Evolutionary conservation across 768 basidiomycete species (phyloP), one percentile per base, ranked within the genome.

Genomic region (Lyophyllum shimeji): DNA sequence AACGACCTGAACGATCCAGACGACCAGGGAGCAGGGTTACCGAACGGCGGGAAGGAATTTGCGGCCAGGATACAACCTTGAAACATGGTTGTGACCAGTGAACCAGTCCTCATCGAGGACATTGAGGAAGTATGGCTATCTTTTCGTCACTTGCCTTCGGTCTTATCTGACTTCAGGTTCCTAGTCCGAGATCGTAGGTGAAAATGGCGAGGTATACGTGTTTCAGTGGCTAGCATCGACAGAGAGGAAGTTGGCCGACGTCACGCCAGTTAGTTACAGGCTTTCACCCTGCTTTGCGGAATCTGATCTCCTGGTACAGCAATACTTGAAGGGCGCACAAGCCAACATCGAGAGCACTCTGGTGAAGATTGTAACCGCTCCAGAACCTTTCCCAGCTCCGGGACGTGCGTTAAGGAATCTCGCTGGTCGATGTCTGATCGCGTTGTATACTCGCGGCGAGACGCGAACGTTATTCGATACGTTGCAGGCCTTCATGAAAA

Each of bases 381-480:
- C 83, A 0, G 76, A 84, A 7, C 79, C 78, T 11, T 89, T 86
- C 62, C 92, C 95, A n/a, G 70, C 80, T 25, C 95, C 96, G 0
- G 96, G 96, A 43, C 87, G 95, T 9, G 92, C 93, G 2, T 73
- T 94, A 42, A 83, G 96, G 39, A 87, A 89, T 55, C 76, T 93
- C 4, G 82, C 89, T 46, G 84, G 89, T 8, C 77, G 90, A 77
- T 94, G 93, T 64, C 72, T 98, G 45, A 70, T 91, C 42, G 68
- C 76, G 20, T 60, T 96, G 15, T 95, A 95, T 71, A 81, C 78
- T 31, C 82, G 86, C 17, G 91, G 90, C 62, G 95, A 98, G 67
- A 87, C 89, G 0, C 82, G 86, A 69, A 84, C 87, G 1, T 71
- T 98, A 53, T 98, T 95, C 62, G 96, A 99, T 65, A 89, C 90